phyloP scores from a whole-genome alignment of 2,329 filamentous ascomycete genomes.

The Cladosporium sphaerospermum region DNA sequence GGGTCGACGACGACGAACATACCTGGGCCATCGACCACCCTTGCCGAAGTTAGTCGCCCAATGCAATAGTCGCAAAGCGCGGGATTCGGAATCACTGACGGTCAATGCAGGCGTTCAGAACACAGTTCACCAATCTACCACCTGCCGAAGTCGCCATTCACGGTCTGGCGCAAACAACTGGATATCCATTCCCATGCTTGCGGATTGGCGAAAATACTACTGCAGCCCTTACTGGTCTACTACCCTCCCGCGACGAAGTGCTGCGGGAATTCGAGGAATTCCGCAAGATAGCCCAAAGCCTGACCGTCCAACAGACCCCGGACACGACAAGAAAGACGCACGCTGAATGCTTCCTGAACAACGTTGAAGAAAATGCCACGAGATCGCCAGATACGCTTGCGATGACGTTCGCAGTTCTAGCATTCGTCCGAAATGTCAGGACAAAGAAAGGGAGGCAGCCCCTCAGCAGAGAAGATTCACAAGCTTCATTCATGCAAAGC shows the following conservation, averaged over 20 bases:
- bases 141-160: neutral
- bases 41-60: too few relatives aligned
- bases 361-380: conserved; percentile 37
- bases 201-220: conserved; percentile 26
- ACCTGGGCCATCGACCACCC: too few relatives aligned
- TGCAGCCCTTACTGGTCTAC: conserved; percentile 24
- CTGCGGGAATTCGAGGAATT: conserved; percentile 36
- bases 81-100: neutral
- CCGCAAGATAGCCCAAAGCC: conserved; percentile 10
- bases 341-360: conserved; percentile 40
- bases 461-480: conserved; percentile 25
- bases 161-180: neutral
- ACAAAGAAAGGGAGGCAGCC: conserved; percentile 34
- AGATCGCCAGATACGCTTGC: conserved; percentile 43
- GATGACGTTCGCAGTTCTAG: conserved; percentile 42
- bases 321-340: conserved; percentile 36
- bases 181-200: conserved; percentile 41
- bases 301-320: conserved; percentile 41
- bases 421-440: conserved; percentile 41
- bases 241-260: conserved; percentile 33
- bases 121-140: neutral
- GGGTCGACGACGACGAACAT: too few relatives aligned
- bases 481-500: conserved; percentile 31
- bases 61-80: neutral
- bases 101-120: neutral